A percentile compares a stretch with the other conserved stretches of the same genome.
phyloP scores from a whole-genome alignment of 2,329 filamentous ascomycete species.

The Sclerotinia minor region DNA sequence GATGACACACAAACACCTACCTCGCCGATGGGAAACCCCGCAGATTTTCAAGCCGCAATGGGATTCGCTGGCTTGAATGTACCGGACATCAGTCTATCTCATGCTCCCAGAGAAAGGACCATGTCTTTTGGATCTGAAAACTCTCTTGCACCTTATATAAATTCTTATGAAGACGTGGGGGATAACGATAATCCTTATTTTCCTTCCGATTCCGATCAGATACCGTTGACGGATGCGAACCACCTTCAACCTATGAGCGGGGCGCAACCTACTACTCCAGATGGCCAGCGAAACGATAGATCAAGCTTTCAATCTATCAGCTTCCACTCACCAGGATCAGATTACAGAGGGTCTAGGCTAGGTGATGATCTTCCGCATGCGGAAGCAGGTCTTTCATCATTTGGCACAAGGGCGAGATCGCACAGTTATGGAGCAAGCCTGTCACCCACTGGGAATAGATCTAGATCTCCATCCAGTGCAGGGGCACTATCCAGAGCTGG shows the following conservation, averaged over 20 bases:
- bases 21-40: constrained; percentile 39
- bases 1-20: constrained; percentile 33
- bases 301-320: constrained; percentile 55
- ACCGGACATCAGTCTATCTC: constrained; percentile 40
- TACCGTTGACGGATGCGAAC: constrained; percentile 58
- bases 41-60: constrained; percentile 41
- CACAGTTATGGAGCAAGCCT: constrained; percentile 59
- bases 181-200: constrained; percentile 42
- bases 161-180: constrained; percentile 32
- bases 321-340: constrained; percentile 46
- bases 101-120: constrained; percentile 32
- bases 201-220: constrained; percentile 53
- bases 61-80: constrained; percentile 42
- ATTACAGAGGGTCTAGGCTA: constrained; percentile 49
- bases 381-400: constrained; percentile 54
- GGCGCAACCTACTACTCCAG: constrained; percentile 41
- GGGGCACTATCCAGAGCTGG: constrained; percentile 68
- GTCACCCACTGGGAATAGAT: constrained; percentile 50
- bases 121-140: constrained; percentile 36
- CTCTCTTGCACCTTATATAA: constrained; percentile 25
- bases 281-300: constrained; percentile 50
- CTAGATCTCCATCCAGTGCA: constrained; percentile 63
- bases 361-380: constrained; percentile 61
- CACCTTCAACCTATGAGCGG: constrained; percentile 59
- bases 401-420: constrained; percentile 48